These are phyloP conservation scores for Paramecium pentaurelia DNA, from an alignment of 73 alveolate species.

Conservation along the genomic window DNA sequence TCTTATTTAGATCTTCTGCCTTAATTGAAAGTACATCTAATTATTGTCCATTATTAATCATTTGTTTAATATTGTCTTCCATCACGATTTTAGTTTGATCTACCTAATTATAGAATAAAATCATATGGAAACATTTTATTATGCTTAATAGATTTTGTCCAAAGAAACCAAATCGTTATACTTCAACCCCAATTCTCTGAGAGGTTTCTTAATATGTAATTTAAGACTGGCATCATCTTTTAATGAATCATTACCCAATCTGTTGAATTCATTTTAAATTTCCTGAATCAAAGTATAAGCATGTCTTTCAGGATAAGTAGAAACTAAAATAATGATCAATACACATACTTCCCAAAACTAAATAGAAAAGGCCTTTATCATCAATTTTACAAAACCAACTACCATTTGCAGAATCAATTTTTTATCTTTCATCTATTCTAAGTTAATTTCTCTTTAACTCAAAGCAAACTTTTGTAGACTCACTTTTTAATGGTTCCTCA, in stretches of 20 bases:
- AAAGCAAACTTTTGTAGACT: slow-evolving; percentile 35
- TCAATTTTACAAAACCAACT: slow-evolving; percentile 59
- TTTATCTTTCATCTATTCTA: slow-evolving; percentile 39
- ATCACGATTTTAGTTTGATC: slow-evolving; percentile 1
- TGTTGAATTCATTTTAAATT: not conserved
- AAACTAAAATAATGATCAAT: not conserved
- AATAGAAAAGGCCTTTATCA: not conserved
- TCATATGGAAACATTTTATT: not conserved
- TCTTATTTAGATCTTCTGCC: not conserved
- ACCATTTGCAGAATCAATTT: slow-evolving; percentile 50
- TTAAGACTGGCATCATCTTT: slow-evolving; percentile 42
- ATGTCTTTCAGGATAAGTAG: slow-evolving; percentile 63
- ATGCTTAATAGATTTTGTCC: slow-evolving; percentile 28
- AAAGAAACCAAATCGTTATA: slow-evolving; percentile 6
- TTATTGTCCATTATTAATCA: not conserved
- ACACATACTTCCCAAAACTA: not conserved
- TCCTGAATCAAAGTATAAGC: slow-evolving; percentile 45
- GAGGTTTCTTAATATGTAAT: slow-evolving; percentile 29
- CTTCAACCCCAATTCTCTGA: not conserved
- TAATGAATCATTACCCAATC: not conserved
- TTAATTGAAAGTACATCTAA: not conserved
- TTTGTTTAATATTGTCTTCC: slow-evolving; percentile 22
- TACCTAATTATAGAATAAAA: not conserved
- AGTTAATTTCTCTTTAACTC: slow-evolving; percentile 29
- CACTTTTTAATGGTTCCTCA: slow-evolving; percentile 42